Conservation (phyloP, 305 asterid species). For the Rubia tinctorum region DNA sequence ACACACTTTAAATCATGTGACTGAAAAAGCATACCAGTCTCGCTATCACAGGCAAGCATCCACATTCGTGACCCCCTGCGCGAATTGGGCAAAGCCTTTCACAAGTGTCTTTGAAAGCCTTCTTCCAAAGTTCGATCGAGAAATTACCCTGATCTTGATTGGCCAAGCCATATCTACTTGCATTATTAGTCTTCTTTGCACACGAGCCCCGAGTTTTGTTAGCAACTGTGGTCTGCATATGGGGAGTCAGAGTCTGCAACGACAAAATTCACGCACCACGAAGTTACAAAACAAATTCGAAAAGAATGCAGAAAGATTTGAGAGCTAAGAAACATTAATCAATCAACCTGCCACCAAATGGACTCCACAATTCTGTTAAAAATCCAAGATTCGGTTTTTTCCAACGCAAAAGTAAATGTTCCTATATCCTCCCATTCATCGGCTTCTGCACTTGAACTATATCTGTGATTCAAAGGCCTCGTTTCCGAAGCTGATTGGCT, state of each 20-base stretch:
- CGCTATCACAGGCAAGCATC: slow-evolving; percentile 73
- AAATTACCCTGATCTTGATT: slow-evolving; percentile 62
- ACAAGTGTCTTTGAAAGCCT: slow-evolving; percentile 87
- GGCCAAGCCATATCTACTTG: slow-evolving; percentile 47
- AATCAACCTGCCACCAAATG: slow-evolving; percentile 98
- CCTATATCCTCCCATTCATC: slow-evolving; percentile 73
- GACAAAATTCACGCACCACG: slow-evolving; percentile 1
- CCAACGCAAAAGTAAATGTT: slow-evolving; percentile 67
- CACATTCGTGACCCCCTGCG: slow-evolving; percentile 82
- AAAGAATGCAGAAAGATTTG: slow-evolving; percentile 9
- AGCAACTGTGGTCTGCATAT: slow-evolving; percentile 63
- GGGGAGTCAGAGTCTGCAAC: slow-evolving; percentile 78
- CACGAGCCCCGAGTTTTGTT: slow-evolving; percentile 34
- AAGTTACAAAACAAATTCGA: slow-evolving; percentile 14
- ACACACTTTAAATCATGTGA: background rate
- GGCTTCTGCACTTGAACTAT: slow-evolving; percentile 33
- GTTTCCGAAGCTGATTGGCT: slow-evolving; percentile 61
- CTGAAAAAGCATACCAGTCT: slow-evolving; percentile 46
- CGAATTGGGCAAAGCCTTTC: slow-evolving; percentile 86
- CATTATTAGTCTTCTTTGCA: slow-evolving; percentile 33
- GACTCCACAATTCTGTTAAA: slow-evolving; percentile 83
- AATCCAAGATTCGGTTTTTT: slow-evolving; percentile 89
- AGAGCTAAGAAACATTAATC: slow-evolving; percentile 13
- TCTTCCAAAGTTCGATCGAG: slow-evolving; percentile 91
- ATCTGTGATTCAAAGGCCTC: slow-evolving; percentile 28